A percentile compares a stretch with the other conserved stretches of the same genome.
Conservation (phyloP, 352 stramenopile species). For the Pythium vanterpoolii region DNA sequence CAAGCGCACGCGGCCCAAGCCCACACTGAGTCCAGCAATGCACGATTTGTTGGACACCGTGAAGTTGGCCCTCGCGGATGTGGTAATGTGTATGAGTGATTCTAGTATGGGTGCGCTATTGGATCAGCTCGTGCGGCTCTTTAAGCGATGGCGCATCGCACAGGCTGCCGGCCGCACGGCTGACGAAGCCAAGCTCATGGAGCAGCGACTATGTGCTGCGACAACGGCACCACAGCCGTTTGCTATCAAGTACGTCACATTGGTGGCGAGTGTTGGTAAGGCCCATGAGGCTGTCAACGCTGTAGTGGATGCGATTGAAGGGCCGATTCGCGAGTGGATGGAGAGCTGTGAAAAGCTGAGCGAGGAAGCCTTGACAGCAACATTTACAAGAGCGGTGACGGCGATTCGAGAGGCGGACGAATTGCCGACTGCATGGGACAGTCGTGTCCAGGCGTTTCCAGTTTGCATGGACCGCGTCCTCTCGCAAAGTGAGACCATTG, state of each 20-base stretch:
- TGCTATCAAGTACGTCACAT: neutral
- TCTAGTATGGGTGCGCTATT: slow-evolving; percentile 26
- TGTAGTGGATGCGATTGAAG: neutral
- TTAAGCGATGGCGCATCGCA: slow-evolving; percentile 39
- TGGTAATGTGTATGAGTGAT: slow-evolving; percentile 4
- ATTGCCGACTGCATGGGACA: neutral
- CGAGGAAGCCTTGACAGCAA: neutral
- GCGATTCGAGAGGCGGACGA: neutral
- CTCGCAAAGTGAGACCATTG: neutral
- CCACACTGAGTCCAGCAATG: neutral
- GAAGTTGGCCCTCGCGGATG: neutral
- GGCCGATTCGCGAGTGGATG: slow-evolving; percentile 22
- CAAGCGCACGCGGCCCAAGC: slow-evolving; percentile 15
- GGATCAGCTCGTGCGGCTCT: slow-evolving; percentile 49
- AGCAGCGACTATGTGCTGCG: slow-evolving; percentile 42
- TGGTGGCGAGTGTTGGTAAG: neutral
- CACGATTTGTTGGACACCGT: neutral
- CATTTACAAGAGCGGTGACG: neutral
- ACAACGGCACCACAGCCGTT: slow-evolving; percentile 20
- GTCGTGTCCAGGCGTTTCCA: neutral
- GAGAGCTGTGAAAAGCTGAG: slow-evolving; percentile 23
- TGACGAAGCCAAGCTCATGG: slow-evolving; percentile 71
- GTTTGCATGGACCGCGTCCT: neutral
- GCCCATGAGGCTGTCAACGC: neutral
- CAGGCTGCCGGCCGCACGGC: slow-evolving; percentile 47